Percentiles rank a stretch among this genome's conserved stretches.
These are phyloP conservation scores for Blastocystis sp. DNA, from an alignment of 352 stramenopile genomes.

Conservation along the genomic window DNA sequence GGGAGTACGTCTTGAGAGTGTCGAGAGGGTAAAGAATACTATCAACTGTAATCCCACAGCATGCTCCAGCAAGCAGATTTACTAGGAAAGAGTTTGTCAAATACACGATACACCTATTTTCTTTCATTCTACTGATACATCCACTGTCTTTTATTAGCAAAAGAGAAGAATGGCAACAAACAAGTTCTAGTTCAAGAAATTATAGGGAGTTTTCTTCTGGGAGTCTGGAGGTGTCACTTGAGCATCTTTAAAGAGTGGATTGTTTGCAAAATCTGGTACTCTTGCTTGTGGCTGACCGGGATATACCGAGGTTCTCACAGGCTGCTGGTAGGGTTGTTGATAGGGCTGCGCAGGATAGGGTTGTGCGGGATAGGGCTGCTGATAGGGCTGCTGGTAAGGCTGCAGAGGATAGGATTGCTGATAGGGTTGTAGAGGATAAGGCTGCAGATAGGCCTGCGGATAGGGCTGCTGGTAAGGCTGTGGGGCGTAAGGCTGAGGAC, in stretches of 20 bases:
- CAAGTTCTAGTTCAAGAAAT: too few relatives aligned
- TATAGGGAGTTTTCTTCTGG: too few relatives aligned
- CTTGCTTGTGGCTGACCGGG: not conserved
- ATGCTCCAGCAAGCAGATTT: conserved; percentile 18
- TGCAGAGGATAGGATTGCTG: not conserved
- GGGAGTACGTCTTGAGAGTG: conserved; percentile 12
- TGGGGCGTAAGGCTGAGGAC: not conserved
- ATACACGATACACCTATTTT: not conserved
- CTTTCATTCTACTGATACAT: not conserved
- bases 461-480: not conserved
- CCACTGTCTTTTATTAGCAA: not conserved
- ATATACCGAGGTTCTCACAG: not conserved
- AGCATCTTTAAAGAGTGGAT: not conserved
- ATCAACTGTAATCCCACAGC: not conserved
- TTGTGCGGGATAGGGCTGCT: conserved; percentile 42
- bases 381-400: not conserved
- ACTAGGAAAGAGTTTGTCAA: not conserved
- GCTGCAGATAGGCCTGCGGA: not conserved
- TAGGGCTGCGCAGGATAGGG: not conserved
- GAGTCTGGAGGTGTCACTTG: not conserved
- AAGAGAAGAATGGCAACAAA: too few relatives aligned
- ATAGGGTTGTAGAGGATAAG: not conserved
- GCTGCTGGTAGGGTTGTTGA: not conserved
- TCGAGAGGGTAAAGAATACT: conserved; percentile 24
- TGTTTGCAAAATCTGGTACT: not conserved